Percentiles rank a stretch among this genome's conserved stretches.
These are phyloP conservation scores for Aspergillus clavatus DNA, from an alignment of 2,329 filamentous ascomycete species.

Conservation along the genomic window DNA sequence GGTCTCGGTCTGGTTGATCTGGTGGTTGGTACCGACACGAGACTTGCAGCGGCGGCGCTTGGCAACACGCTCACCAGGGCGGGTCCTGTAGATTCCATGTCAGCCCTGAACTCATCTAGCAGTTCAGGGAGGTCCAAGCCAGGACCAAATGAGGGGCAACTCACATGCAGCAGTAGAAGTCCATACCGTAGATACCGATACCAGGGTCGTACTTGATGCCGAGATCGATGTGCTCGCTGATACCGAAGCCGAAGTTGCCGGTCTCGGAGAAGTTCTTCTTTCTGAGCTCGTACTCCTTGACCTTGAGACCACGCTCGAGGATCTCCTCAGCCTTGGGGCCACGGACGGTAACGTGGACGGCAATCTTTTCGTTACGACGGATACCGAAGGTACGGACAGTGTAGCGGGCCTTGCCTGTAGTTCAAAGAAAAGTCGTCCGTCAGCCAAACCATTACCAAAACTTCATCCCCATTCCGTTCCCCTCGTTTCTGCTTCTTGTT, in stretches of 20 bases:
- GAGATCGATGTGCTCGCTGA: constrained; percentile 99
- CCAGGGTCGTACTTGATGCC: constrained; percentile 99
- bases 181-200: constrained; percentile 99
- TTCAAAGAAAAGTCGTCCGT: constrained; percentile 19
- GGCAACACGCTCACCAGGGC: constrained; percentile 95
- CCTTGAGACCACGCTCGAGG: constrained; percentile 99
- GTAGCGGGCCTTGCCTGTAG: constrained; percentile 94
- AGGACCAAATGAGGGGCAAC: constrained; percentile 27
- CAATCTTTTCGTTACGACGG: constrained; percentile 99
- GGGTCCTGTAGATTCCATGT: constrained; percentile 56
- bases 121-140: constrained; percentile 15
- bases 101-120: constrained; percentile 18
- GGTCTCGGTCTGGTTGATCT: constrained; percentile 91
- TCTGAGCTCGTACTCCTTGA: constrained; percentile 99
- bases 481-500: constrained; percentile 1
- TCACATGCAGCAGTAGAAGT: constrained; percentile 99
- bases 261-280: constrained; percentile 99
- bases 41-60: constrained; percentile 88
- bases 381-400: constrained; percentile 99
- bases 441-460: constrained; percentile 9
- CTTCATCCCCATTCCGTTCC: not conserved
- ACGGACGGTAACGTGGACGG: constrained; percentile 98
- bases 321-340: constrained; percentile 99
- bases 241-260: constrained; percentile 99
- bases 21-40: constrained; percentile 81